Base-by-base conservation (phyloP, 768 basidiomycete species). In the Lactarius akahatsu region DNA sequence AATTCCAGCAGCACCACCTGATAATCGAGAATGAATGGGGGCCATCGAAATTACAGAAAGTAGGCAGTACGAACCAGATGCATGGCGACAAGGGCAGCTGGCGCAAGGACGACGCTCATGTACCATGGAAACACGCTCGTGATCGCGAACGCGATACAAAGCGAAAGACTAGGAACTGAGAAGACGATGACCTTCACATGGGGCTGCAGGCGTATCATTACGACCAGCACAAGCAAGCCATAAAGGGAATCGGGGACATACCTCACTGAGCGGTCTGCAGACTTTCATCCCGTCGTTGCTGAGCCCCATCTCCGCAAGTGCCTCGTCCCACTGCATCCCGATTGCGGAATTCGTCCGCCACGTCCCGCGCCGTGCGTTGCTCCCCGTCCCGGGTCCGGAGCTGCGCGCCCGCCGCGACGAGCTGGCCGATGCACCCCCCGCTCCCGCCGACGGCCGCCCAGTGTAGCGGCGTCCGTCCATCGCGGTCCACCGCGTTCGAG, bases 371-470 rank as follows among this genome's bases (percentile, higher is more conserved):
- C 1, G 94, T 95, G 72, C 95, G 86, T 9, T 90, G 90, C 59
- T 88, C 86, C 11, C 81, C 83, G 71, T 96, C 94, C 72, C 89
- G 90, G 8, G 87, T 86, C 38, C 80, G 80, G n/a, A 96, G 76
- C 73, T 93, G 91, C 1, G 88, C 92, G 1, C 94, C 96, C 41
- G 89, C 90, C 72, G 94, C 91, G 23, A 96, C 75, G 18, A 99
- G 79, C 61, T 89, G 83, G 50, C 89, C 82, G 61, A 99, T 95
- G 72, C 91, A 91, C 45, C 86, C 81, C 65, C 87, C 81, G 75
- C 94, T 96, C 13, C 94, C 96, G 62, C 93, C 83, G 9, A 97
- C 94, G 38, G 94, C 95, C 2, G 94, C 95, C 96, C 96, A 98
- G 74, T 99, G 96, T 50, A 99, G 80, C 1, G 96, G 89, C 1